Evolutionary conservation across 1,284 basidiomycete genomes (phyloP).

Genomic region (Boletus calvinii): DNA sequence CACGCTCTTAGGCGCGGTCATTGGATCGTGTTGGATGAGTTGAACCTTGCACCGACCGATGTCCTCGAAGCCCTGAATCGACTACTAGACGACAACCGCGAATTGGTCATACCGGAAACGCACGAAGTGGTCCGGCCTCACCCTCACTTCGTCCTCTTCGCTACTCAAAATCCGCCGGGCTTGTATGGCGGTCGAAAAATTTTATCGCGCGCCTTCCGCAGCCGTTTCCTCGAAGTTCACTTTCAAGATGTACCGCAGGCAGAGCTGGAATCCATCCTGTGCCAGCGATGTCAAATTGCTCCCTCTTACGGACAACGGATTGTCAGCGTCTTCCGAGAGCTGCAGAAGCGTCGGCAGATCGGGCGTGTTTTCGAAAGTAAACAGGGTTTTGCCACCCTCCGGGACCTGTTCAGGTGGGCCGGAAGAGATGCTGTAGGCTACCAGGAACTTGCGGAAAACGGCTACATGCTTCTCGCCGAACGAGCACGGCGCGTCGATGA

Average conservation of each 20-base stretch:
- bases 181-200: slow-evolving; percentile 97
- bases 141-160: slow-evolving; percentile 97
- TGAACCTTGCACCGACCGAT: slow-evolving; percentile 97
- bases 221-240: slow-evolving; percentile 98
- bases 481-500: slow-evolving; percentile 85
- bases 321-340: slow-evolving; percentile 89
- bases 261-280: slow-evolving; percentile 92
- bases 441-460: slow-evolving; percentile 93
- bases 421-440: slow-evolving; percentile 86
- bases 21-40: slow-evolving; percentile 98
- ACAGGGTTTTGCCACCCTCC: slow-evolving; percentile 93
- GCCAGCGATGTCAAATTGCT: slow-evolving; percentile 85
- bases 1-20: slow-evolving; percentile 90
- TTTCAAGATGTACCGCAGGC: slow-evolving; percentile 96
- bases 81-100: slow-evolving; percentile 95
- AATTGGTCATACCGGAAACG: slow-evolving; percentile 95
- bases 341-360: slow-evolving; percentile 89
- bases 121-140: slow-evolving; percentile 94
- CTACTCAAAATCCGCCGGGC: slow-evolving; percentile 97
- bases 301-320: slow-evolving; percentile 92
- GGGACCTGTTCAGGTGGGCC: slow-evolving; percentile 98
- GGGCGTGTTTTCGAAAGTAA: slow-evolving; percentile 97
- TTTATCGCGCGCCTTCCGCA: slow-evolving; percentile 93
- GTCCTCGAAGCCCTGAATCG: slow-evolving; percentile 98
- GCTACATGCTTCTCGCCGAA: slow-evolving; percentile 97